These are phyloP conservation scores for Tuber umbilicatum DNA, from an alignment of 495 filamentous ascomycete genomes.

Conservation along the genomic window DNA sequence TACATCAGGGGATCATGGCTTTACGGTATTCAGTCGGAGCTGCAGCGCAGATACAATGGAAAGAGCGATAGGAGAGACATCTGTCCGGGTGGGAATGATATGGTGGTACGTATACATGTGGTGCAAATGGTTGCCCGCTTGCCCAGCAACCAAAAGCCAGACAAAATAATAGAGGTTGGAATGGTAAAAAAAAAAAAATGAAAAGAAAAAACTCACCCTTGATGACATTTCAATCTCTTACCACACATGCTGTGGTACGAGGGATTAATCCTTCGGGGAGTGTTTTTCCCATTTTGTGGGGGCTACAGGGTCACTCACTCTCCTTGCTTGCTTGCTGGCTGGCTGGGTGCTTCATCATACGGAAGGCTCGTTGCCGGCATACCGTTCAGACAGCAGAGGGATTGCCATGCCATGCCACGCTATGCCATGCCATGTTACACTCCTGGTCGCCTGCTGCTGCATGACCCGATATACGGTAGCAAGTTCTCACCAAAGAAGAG, in stretches of 20 bases:
- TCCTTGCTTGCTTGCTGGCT: background rate
- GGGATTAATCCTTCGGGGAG: background rate
- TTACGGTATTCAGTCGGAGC: background rate
- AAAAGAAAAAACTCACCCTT: background rate
- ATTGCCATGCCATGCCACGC: background rate
- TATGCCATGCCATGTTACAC: background rate
- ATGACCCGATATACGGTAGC: background rate
- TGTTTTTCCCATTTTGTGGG: background rate
- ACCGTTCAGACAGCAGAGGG: background rate
- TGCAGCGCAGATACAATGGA: background rate
- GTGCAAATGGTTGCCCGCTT: background rate
- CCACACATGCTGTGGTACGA: background rate
- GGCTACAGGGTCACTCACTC: background rate
- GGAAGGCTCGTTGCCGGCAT: background rate
- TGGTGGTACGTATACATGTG: background rate
- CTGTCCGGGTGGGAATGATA: background rate
- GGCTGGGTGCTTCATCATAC: background rate
- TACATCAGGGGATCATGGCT: background rate
- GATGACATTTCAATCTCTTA: background rate
- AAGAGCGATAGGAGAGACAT: background rate
- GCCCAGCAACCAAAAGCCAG: background rate
- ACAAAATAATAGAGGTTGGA: background rate
- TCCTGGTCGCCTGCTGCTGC: background rate
- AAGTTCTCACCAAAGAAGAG: background rate
- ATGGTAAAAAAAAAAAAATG: background rate